These are phyloP conservation scores for Microsporum audouinii DNA, from an alignment of 2,329 filamentous ascomycete species.

Conservation along the genomic window DNA sequence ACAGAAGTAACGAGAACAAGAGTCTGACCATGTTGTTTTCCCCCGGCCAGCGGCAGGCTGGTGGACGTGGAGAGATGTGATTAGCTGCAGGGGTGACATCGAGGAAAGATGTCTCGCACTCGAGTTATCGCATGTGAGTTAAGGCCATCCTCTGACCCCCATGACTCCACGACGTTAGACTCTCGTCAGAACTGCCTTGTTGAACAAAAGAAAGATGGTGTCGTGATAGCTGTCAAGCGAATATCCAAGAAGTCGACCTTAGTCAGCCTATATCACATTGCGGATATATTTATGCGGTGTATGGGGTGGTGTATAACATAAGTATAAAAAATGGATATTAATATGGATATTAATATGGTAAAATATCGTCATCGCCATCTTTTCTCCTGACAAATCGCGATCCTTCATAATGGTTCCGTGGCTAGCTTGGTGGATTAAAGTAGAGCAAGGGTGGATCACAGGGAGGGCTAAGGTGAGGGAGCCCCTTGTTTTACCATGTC, in stretches of 20 bases:
- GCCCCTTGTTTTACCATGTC: slow-evolving; percentile 1
- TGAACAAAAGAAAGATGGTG: neutral
- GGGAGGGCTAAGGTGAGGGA: neutral
- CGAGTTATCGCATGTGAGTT: neutral
- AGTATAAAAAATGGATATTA: neutral
- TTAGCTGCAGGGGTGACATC: neutral
- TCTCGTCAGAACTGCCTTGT: neutral
- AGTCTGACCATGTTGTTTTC: neutral
- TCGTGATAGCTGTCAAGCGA: neutral
- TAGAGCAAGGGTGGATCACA: neutral
- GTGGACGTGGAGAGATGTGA: neutral
- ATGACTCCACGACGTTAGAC: neutral
- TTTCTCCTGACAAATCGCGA: neutral
- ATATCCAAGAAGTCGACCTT: too few relatives aligned
- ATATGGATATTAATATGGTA: too few relatives aligned
- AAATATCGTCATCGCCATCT: neutral
- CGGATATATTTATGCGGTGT: neutral
- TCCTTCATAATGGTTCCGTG: neutral
- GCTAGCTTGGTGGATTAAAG: neutral
- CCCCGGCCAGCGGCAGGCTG: neutral
- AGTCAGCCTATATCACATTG: neutral
- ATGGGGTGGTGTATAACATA: neutral
- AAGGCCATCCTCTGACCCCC: neutral
- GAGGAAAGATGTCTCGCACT: neutral
- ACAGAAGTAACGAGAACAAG: neutral